These are phyloP conservation scores for Sarocladium strictum DNA, from an alignment of 2,329 filamentous ascomycete genomes.

Conservation along the genomic window DNA sequence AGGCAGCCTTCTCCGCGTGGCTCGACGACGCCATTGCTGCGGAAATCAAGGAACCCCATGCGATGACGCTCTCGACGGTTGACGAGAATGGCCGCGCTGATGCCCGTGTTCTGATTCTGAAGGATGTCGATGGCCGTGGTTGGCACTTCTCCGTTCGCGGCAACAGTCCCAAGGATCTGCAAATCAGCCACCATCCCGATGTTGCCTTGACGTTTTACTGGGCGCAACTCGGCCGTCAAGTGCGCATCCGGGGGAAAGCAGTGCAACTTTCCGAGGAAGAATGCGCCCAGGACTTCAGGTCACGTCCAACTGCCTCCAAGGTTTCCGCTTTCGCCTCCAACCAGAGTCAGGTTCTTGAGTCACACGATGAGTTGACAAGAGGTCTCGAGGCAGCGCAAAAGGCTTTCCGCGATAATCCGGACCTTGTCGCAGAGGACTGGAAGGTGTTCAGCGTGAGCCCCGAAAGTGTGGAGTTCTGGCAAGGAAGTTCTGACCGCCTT, in stretches of 20 bases:
- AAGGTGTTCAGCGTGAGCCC: background rate
- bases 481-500: background rate
- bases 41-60: background rate
- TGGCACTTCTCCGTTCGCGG: background rate
- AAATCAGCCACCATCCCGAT: background rate
- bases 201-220: background rate
- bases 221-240: background rate
- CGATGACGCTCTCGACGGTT: background rate
- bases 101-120: background rate
- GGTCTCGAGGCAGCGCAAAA: background rate
- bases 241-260: background rate
- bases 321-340: background rate
- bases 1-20: background rate
- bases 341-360: background rate
- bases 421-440: background rate
- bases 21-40: background rate
- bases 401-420: background rate
- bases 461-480: background rate
- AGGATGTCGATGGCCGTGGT: background rate
- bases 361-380: background rate
- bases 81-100: background rate
- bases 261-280: background rate
- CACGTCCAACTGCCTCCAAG: background rate
- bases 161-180: background rate
- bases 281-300: background rate